These are phyloP conservation scores for Lepiota subincarnata DNA, from an alignment of 768 basidiomycete genomes.

Conservation along the genomic window DNA sequence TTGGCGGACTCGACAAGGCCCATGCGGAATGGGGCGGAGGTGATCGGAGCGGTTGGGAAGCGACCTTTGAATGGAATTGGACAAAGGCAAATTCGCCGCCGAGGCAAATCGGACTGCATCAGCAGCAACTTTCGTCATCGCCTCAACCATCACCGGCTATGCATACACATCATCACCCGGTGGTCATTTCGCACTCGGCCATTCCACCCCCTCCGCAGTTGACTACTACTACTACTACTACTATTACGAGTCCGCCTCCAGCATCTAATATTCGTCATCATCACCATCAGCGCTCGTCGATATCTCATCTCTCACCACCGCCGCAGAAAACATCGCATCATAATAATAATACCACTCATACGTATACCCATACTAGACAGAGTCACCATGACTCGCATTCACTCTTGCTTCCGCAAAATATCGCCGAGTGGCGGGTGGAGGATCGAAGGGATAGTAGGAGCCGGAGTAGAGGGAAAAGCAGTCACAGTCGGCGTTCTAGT, in stretches of 20 bases:
- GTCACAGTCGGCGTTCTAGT: no score
- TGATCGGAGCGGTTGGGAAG: conserved; percentile 1
- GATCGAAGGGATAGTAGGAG: no score
- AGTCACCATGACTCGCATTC: no score
- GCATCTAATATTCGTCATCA: neutral
- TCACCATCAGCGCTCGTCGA: neutral
- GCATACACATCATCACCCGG: no score
- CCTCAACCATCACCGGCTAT: no score
- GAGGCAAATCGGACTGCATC: neutral
- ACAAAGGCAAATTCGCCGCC: neutral
- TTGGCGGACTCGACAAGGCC: neutral
- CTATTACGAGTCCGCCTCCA: neutral
- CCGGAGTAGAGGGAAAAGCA: no score
- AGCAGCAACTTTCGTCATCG: no score
- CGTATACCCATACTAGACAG: neutral
- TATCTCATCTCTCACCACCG: neutral
- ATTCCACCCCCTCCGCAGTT: no score
- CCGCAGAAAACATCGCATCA: no score
- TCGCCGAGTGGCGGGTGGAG: neutral
- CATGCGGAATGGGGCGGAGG: conserved; percentile 1
- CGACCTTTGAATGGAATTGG: neutral
- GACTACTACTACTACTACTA: no score
- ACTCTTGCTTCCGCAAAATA: neutral
- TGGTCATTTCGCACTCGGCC: no score
- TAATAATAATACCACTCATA: no score